Evolutionary conservation across 345 rosid genomes (phyloP), one percentile per base, ranked within the genome.

Genomic region (Aquilaria yunnanensis): DNA sequence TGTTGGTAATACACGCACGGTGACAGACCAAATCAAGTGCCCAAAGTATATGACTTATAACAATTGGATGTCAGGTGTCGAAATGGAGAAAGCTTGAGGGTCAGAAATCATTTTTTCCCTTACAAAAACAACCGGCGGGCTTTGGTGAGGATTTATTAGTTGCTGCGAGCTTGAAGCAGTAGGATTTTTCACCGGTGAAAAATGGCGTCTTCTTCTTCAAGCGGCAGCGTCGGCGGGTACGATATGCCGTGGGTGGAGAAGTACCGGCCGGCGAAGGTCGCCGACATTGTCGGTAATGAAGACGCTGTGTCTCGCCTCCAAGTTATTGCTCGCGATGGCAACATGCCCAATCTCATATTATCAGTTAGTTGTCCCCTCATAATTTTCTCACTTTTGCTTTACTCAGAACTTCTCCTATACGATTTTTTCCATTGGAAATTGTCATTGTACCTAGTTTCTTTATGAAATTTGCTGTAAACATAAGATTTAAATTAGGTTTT

Each of bases 181-280:
- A 1, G 43, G 43, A 37, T 37, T 37, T 37, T 37, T 37, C 43
- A 37, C 7, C 43, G 43, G 43, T 9, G 8, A 12, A 30, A 54
- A 64, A 85, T 85, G 95, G 87, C 88, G 54, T 68, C 94, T 0
- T 84, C 97, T 0, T 79, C 89, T 41, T 78, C 84, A 32, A 66
- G 60, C 55, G 59, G 69, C 55, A 51, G 59, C 62, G 66, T 65
- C 67, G 66, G 61, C 45, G 66, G 57, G 63, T 93, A 84, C 76
- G 95, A 94, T 57, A 70, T 85, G n/a, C 97, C 97, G 10, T 94
- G 99, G 99, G 97, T 94, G 29, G 99, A 94, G 85, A 94, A 94
- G 67, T 94, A 85, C 81, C 67, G 96, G 30, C 97, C 99, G 14
- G 80, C 47, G 73, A 90, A 83, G 67, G 85, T 90, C 52, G 59